phyloP scores from a whole-genome alignment of 257 asterid genomes.

The Plectranthus barbatus region DNA sequence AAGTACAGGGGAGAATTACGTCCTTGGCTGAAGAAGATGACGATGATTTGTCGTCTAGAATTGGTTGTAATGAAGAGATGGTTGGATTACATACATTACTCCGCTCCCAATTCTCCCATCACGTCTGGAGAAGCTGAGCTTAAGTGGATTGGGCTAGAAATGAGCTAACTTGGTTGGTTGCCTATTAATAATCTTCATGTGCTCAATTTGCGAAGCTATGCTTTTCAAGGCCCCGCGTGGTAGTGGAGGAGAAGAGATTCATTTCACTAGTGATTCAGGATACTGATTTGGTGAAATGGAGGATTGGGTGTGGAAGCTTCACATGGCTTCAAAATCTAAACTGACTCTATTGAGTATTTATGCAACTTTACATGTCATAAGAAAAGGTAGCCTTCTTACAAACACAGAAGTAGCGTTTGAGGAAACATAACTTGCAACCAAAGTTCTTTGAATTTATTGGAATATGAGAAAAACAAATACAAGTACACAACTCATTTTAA shows the following conservation, averaged over 20 bases:
- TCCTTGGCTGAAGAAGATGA: background rate
- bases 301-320: background rate
- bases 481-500: no score
- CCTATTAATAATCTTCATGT: background rate
- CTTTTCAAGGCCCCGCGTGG: background rate
- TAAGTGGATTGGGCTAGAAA: slow-evolving; percentile 6
- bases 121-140: background rate
- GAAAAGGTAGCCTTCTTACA: no score
- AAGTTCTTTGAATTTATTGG: no score
- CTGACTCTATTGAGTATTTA: no score
- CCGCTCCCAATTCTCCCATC: background rate
- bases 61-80: background rate
- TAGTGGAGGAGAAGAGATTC: background rate
- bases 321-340: background rate
- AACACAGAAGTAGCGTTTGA: no score
- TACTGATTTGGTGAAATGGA: slow-evolving; percentile 1
- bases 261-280: background rate
- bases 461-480: no score
- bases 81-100: background rate
- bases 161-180: background rate
- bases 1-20: background rate
- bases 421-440: background rate
- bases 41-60: background rate
- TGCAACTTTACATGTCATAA: no score
- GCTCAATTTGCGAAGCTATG: no score